Evolutionary conservation across 176 grass and related monocot species (phyloP), one percentile per base, ranked within the genome.

Genomic region (Phoenix roebelenii): DNA sequence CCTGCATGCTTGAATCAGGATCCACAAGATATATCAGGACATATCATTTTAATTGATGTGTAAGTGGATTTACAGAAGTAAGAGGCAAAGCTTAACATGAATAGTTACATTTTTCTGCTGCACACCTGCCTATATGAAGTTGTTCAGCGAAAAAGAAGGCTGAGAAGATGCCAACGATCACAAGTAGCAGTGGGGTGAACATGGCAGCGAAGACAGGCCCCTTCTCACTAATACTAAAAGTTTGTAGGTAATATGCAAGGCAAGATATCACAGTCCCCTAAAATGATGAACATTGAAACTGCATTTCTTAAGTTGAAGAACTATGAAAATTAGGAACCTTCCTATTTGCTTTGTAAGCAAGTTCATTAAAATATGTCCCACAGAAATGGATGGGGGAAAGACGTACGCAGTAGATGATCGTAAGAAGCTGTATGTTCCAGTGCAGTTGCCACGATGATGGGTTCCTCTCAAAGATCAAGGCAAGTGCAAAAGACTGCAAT

Each of bases 371-470:
- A 44, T 44, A 44, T 9, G 10, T 44, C 22, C 17, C n/a, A 16
- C 3, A 22, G 58, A 22, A 5, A 50, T 25, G 50, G 35, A 44
- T 14, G 1, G 35, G 10, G 22, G 24, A 19, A 29, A 15, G 26
- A 56, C 59, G 12, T 59, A 71, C 68, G n/a, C 70, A 55, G 7
- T 73, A 73, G 50, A 73, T 55, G 15, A 55, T 63, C 3, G 70
- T 22, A 2, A 73, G 25, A n/a, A 73, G 70, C 16, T 63, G 70
- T 18, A 63, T 25, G 70, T 73, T 73, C 70, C 70, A 73, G 15
- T 6, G 49, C 50, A 73, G 5, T 55, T 29, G 60, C 70, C 70
- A 73, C 25, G 51, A 39, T 24, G 70, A 63, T 55, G 25, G 22
- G 23, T 63, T 53, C 18, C 59, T 63, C 60, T 73, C 70, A 5